Base-by-base conservation (phyloP, 176 grass and related monocot species). In the Ensete glaucum region DNA sequence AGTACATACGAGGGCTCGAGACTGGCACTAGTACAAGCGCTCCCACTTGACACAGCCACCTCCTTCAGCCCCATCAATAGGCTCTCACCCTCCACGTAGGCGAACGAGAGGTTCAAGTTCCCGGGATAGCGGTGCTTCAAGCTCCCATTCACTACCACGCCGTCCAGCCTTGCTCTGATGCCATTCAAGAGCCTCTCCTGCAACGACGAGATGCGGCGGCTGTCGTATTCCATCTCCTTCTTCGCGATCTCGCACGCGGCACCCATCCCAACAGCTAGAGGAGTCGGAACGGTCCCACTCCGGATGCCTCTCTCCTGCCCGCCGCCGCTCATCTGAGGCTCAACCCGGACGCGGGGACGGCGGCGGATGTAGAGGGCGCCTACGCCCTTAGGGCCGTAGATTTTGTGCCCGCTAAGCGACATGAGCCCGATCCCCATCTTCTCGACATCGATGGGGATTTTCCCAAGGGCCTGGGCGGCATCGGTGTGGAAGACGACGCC, bases 31-130 rank as follows among this genome's bases (percentile, higher is more conserved):
- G 95, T 98, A 76, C 95, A 98, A 5, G 95, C 95, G 1, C 95
- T 98, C 9, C 95, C 95, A 19, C 95, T 98, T 0, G 90, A 98
- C 76, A 98, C 90, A 0, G 95, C 95, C 80, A 98, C 90, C 80
- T 98, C 95, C 84, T 98, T 98, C 9, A 98, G 79, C 11, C 90
- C 95, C 95, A 98, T 98, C 63, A 98, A 69, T 21, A 98, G 79
- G 82, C 95, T 98, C 86, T 98, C 94, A 50, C 94, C 94, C 57
- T 98, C 90, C 0, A 98, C 94, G 73, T 84, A 93, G 0, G 94
- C 94, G 62, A 98, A 98, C 16, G 94, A 98, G 24, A 98, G 17
- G 57, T 98, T 93, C 14, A 98, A 67, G 77, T 98, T 98, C 60
- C 95, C 95, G 1, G 90, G 80, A 59, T 98, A 98, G 0, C 95